Evolutionary conservation across 495 filamentous ascomycete species (phyloP).

Genomic region (Tuber indicum): DNA sequence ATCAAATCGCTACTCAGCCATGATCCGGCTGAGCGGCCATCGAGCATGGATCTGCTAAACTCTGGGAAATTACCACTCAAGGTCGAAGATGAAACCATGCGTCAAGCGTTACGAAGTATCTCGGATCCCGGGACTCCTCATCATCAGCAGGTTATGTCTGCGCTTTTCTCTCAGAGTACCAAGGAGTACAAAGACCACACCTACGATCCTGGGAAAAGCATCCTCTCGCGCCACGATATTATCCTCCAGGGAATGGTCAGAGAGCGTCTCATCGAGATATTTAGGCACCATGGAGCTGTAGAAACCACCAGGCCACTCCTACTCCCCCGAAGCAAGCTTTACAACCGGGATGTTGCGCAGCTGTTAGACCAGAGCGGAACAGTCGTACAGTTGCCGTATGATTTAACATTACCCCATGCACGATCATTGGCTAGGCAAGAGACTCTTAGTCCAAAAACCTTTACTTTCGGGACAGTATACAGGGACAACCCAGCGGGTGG

Average conservation of each 20-base stretch:
- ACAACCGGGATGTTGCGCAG: constrained; percentile 62
- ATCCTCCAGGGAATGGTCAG: constrained; percentile 69
- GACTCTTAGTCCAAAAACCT: constrained; percentile 65
- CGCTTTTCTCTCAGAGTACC: constrained; percentile 67
- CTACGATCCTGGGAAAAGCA: constrained; percentile 66
- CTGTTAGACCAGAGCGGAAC: constrained; percentile 77
- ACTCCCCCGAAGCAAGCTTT: constrained; percentile 74
- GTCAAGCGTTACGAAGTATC: constrained; percentile 69
- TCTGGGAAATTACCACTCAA: constrained; percentile 83
- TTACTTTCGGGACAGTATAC: constrained; percentile 83
- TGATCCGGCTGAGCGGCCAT: constrained; percentile 71
- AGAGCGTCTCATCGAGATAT: constrained; percentile 67
- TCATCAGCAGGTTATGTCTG: constrained; percentile 78
- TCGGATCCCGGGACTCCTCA: constrained; percentile 79
- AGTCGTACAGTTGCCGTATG: constrained; percentile 81
- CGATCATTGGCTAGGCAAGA: constrained; percentile 70
- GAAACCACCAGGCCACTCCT: constrained; percentile 66
- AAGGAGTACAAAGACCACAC: constrained; percentile 76
- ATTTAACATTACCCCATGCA: constrained; percentile 84
- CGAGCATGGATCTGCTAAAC: constrained; percentile 74
- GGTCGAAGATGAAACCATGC: constrained; percentile 85
- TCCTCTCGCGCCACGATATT: constrained; percentile 57
- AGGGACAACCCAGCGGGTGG: constrained; percentile 68
- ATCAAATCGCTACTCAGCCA: constrained; percentile 75
- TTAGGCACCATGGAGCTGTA: constrained; percentile 86